Percentiles rank a stretch among this genome's conserved stretches.
Evolutionary conservation across 345 rosid genomes (phyloP).

Genomic region (Pistacia integerrima): DNA sequence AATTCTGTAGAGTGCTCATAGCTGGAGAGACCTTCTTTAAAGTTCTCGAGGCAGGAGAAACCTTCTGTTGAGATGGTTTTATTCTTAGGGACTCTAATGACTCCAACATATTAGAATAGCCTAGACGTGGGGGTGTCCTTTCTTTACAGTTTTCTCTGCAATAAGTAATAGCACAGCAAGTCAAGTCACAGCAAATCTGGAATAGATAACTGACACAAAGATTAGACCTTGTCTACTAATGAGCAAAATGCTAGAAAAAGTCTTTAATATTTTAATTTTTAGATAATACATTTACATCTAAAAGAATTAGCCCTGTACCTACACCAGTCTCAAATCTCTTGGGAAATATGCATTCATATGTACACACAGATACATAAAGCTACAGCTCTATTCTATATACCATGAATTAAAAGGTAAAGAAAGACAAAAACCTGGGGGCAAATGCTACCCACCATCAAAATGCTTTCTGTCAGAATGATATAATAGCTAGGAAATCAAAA

Average conservation of each 20-base stretch:
- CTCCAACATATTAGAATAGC: conserved; percentile 31
- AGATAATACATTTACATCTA: neutral
- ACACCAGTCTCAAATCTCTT: neutral
- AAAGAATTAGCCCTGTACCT: neutral
- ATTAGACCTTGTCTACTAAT: neutral
- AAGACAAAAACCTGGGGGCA: neutral
- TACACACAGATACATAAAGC: neutral
- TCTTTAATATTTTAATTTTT: neutral
- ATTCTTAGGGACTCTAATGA: conserved; percentile 44
- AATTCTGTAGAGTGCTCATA: conserved; percentile 55
- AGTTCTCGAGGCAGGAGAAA: conserved; percentile 53
- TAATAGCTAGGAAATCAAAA: neutral
- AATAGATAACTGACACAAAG: neutral
- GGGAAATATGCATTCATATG: neutral
- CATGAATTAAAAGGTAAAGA: neutral
- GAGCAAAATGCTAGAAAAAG: neutral
- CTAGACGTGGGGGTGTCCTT: conserved; percentile 13
- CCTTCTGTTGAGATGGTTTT: conserved; percentile 35
- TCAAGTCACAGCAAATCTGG: conserved; percentile 2
- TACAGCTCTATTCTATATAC: neutral
- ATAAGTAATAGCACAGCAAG: neutral
- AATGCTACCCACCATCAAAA: neutral
- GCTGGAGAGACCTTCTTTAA: conserved; percentile 50
- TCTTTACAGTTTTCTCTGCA: conserved; percentile 30
- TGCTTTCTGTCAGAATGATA: neutral